These are phyloP conservation scores for Ogataea salicorniae DNA, from an alignment of 805 yeast species.

Conservation along the genomic window DNA sequence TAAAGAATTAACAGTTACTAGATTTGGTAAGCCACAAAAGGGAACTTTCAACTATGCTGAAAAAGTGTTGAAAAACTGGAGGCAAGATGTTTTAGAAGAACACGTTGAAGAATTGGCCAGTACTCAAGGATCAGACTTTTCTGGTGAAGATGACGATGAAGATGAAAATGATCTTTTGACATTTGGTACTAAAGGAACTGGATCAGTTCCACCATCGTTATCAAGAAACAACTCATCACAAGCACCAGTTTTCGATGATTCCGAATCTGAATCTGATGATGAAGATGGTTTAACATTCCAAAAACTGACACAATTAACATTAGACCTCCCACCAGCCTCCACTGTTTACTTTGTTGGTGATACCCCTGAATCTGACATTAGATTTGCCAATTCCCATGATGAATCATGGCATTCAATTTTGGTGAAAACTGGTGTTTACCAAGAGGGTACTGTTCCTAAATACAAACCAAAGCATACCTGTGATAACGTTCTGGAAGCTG, in stretches of 20 bases:
- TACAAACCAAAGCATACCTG: slow-evolving; percentile 73
- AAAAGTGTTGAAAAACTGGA: slow-evolving; percentile 71
- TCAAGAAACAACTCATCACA: slow-evolving; percentile 1
- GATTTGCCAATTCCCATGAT: slow-evolving; percentile 85
- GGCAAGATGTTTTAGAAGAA: slow-evolving; percentile 70
- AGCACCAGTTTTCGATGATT: slow-evolving; percentile 20
- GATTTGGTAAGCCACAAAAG: slow-evolving; percentile 87
- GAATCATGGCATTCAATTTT: slow-evolving; percentile 79
- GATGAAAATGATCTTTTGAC: slow-evolving; percentile 22
- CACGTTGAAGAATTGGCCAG: slow-evolving; percentile 48
- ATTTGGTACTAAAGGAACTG: slow-evolving; percentile 11
- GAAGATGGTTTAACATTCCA: slow-evolving; percentile 42
- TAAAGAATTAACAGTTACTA: slow-evolving; percentile 66
- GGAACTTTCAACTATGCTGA: slow-evolving; percentile 84
- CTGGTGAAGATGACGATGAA: slow-evolving; percentile 13
- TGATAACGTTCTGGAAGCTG: slow-evolving; percentile 76
- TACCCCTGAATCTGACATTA: slow-evolving; percentile 83
- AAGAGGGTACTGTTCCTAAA: slow-evolving; percentile 73
- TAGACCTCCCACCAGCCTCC: slow-evolving; percentile 74
- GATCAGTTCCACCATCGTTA: slow-evolving; percentile 5
- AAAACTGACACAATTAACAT: slow-evolving; percentile 37
- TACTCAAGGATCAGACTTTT: slow-evolving; percentile 15
- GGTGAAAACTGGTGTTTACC: slow-evolving; percentile 84
- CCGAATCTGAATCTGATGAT: slow-evolving; percentile 29
- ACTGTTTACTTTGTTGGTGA: slow-evolving; percentile 88